These are phyloP conservation scores for Rutstroemia sp. DNA, from an alignment of 2,329 filamentous ascomycete genomes.

Conservation along the genomic window DNA sequence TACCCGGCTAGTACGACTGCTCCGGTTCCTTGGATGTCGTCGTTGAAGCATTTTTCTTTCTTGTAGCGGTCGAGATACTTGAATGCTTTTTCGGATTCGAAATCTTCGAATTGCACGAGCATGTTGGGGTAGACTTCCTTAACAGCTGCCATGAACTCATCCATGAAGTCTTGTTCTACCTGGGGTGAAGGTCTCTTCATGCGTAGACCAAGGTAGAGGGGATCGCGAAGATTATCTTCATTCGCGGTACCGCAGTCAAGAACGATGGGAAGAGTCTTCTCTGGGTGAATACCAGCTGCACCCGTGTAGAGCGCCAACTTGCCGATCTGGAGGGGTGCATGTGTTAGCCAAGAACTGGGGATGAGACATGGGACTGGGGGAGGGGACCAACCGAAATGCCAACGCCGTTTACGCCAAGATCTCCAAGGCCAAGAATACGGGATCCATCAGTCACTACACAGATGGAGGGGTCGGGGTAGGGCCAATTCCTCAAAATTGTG, in stretches of 20 bases:
- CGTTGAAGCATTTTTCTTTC: slow-evolving; percentile 95
- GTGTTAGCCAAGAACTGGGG: background rate
- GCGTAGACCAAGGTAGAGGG: slow-evolving; percentile 83
- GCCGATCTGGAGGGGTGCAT: slow-evolving; percentile 53
- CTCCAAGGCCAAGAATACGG: slow-evolving; percentile 83
- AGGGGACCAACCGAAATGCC: slow-evolving; percentile 71
- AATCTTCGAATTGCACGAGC: slow-evolving; percentile 93
- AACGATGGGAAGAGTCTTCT: slow-evolving; percentile 68
- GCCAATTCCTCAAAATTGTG: slow-evolving; percentile 90
- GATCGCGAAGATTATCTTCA: slow-evolving; percentile 57
- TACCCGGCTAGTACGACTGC: slow-evolving; percentile 85
- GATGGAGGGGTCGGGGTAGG: slow-evolving; percentile 81
- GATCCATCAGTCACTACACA: slow-evolving; percentile 96
- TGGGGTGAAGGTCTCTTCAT: slow-evolving; percentile 70
- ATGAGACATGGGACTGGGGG: background rate
- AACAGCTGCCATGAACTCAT: slow-evolving; percentile 92
- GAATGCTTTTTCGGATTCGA: slow-evolving; percentile 89
- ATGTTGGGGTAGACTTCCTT: slow-evolving; percentile 61
- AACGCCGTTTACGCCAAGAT: slow-evolving; percentile 94
- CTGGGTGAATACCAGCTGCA: slow-evolving; percentile 88
- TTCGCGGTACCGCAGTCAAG: slow-evolving; percentile 61
- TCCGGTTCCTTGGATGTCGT: slow-evolving; percentile 96
- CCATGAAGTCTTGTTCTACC: slow-evolving; percentile 85
- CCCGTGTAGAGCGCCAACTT: slow-evolving; percentile 94
- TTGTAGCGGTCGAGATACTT: slow-evolving; percentile 86